These are phyloP conservation scores for Kitagawia praeruptora DNA, from an alignment of 129 eudicot genomes.

Conservation along the genomic window DNA sequence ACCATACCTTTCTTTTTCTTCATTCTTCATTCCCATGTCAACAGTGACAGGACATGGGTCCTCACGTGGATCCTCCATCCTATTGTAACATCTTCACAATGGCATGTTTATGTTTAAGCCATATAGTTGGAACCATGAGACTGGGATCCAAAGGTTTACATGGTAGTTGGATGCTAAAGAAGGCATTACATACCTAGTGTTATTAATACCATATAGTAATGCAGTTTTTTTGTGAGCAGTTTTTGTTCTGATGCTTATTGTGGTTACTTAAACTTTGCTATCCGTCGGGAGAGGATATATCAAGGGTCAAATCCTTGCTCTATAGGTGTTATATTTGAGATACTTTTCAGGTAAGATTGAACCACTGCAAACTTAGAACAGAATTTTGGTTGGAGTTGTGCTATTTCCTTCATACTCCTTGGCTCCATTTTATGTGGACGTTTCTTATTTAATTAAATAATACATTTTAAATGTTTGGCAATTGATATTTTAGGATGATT, in stretches of 20 bases:
- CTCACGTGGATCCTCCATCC: slow-evolving; percentile 48
- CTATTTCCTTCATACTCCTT: slow-evolving; percentile 7
- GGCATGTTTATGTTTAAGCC: slow-evolving; percentile 73
- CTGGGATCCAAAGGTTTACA: slow-evolving; percentile 81
- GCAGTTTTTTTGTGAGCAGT: too few relatives aligned
- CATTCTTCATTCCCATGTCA: slow-evolving; percentile 39
- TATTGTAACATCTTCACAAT: slow-evolving; percentile 52
- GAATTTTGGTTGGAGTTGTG: slow-evolving; percentile 24
- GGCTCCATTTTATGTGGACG: background rate
- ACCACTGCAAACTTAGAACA: slow-evolving; percentile 12
- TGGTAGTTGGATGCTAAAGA: slow-evolving; percentile 43
- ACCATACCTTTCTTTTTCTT: slow-evolving; percentile 84
- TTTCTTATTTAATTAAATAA: too few relatives aligned
- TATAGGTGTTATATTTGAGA: too few relatives aligned
- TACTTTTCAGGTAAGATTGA: slow-evolving; percentile 41
- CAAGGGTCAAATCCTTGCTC: too few relatives aligned
- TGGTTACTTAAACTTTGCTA: too few relatives aligned
- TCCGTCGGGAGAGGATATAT: too few relatives aligned
- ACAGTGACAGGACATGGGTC: slow-evolving; percentile 40
- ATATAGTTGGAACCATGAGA: slow-evolving; percentile 69
- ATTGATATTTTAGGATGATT: background rate
- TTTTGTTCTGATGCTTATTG: too few relatives aligned
- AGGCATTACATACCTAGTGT: background rate
- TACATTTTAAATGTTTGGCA: too few relatives aligned
- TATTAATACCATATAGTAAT: too few relatives aligned